phyloP scores from a whole-genome alignment of 371 early-diverging fungal genomes.

The Entomophthora muscae region DNA sequence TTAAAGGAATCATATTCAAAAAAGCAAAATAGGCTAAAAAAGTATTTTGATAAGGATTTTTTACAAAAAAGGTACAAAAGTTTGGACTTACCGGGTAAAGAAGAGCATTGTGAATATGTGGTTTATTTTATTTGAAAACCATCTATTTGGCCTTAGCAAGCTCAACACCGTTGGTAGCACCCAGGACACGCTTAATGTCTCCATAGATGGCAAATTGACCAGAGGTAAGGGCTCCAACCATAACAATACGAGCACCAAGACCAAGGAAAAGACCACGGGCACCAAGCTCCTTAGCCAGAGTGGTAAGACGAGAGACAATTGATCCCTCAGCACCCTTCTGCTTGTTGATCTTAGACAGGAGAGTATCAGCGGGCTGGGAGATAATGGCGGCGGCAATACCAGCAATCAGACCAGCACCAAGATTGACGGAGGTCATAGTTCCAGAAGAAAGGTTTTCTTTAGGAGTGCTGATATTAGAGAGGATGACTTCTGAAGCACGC shows the following conservation, averaged over 20 bases:
- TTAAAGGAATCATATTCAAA: too few relatives aligned
- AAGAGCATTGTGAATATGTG: not conserved
- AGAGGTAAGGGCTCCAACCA: slow-evolving; percentile 54
- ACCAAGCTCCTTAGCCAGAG: slow-evolving; percentile 36
- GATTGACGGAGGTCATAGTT: slow-evolving; percentile 48
- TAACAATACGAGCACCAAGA: slow-evolving; percentile 47
- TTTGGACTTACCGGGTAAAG: too few relatives aligned
- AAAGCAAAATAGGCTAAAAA: too few relatives aligned
- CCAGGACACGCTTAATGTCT: slow-evolving; percentile 50
- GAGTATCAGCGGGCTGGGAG: slow-evolving; percentile 90
- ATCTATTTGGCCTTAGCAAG: slow-evolving; percentile 19
- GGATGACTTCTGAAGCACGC: slow-evolving; percentile 36
- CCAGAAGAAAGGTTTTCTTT: slow-evolving; percentile 29
- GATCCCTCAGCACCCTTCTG: slow-evolving; percentile 28
- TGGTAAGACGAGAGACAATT: slow-evolving; percentile 28
- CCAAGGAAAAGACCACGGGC: slow-evolving; percentile 41
- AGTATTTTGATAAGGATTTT: too few relatives aligned
- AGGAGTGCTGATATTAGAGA: slow-evolving; percentile 22
- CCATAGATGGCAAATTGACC: slow-evolving; percentile 40
- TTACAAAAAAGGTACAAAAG: too few relatives aligned
- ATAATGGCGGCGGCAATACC: slow-evolving; percentile 84
- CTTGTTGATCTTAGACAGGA: slow-evolving; percentile 79
- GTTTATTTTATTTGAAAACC: not conserved
- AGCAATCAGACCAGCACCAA: slow-evolving; percentile 77
- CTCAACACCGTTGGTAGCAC: slow-evolving; percentile 44